A percentile compares a stretch with the other conserved stretches of the same genome.
phyloP scores from a whole-genome alignment of 1,139 yeast species.

The Nematodospora anomalae region DNA sequence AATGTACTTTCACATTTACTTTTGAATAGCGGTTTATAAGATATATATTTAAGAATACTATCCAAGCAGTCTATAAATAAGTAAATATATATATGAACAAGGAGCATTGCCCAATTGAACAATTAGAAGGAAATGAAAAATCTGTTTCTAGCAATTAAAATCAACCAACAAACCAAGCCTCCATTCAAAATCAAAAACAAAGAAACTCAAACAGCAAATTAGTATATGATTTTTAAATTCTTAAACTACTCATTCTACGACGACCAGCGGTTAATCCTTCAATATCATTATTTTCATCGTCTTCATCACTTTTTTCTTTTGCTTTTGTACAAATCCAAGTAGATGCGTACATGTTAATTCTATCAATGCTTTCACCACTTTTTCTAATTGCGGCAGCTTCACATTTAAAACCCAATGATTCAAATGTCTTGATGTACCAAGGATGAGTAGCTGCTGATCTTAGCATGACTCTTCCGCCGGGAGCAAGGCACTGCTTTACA shows the following conservation, averaged over 20 bases:
- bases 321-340: slow-evolving; percentile 78
- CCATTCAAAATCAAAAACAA: not conserved
- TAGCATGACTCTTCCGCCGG: slow-evolving; percentile 72
- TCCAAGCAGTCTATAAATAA: not conserved
- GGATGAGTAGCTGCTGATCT: slow-evolving; percentile 75
- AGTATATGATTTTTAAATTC: slow-evolving; percentile 24
- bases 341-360: slow-evolving; percentile 85
- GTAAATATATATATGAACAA: not conserved
- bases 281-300: slow-evolving; percentile 11
- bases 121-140: too few relatives aligned
- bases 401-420: slow-evolving; percentile 64
- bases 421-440: slow-evolving; percentile 74
- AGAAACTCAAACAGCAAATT: not conserved
- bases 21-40: too few relatives aligned
- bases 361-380: slow-evolving; percentile 65
- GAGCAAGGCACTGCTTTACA: slow-evolving; percentile 58
- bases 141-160: too few relatives aligned
- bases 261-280: slow-evolving; percentile 18
- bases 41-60: too few relatives aligned
- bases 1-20: too few relatives aligned
- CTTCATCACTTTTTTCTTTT: slow-evolving; percentile 13
- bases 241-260: slow-evolving; percentile 42
- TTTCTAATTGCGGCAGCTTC: slow-evolving; percentile 67
- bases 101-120: too few relatives aligned
- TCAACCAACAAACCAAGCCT: too few relatives aligned